These are phyloP conservation scores for Saccharomycopsis javanensis DNA, from an alignment of 805 yeast genomes.

Conservation along the genomic window DNA sequence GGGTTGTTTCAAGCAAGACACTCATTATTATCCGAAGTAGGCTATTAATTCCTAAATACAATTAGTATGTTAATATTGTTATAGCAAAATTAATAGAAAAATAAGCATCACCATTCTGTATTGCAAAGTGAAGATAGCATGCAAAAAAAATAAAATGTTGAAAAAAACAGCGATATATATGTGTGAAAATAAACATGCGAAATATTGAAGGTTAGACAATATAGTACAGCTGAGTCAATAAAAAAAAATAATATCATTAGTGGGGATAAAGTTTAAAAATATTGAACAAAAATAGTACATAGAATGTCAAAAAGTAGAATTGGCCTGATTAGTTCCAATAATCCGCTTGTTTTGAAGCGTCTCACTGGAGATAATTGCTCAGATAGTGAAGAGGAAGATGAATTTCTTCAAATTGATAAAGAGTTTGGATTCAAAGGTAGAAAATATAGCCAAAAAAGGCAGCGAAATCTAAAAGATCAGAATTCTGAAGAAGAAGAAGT, in stretches of 20 bases:
- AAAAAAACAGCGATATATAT: too few relatives aligned
- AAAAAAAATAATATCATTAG: too few relatives aligned
- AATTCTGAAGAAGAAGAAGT: slow-evolving; percentile 16
- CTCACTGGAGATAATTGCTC: background rate
- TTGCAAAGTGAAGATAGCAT: too few relatives aligned
- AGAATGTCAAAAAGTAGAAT: background rate
- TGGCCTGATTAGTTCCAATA: slow-evolving; percentile 4
- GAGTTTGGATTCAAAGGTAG: slow-evolving; percentile 8
- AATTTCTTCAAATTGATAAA: slow-evolving; percentile 5
- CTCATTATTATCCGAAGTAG: slow-evolving; percentile 26
- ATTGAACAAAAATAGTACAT: background rate
- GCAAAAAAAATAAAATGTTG: too few relatives aligned
- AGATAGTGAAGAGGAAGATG: slow-evolving; percentile 6
- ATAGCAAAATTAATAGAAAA: background rate
- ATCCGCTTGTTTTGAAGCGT: slow-evolving; percentile 2
- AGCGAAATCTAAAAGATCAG: background rate
- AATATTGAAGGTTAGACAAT: too few relatives aligned
- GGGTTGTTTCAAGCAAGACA: slow-evolving; percentile 30
- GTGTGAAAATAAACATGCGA: too few relatives aligned
- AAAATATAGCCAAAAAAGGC: background rate
- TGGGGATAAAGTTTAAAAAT: too few relatives aligned
- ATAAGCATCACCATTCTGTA: too few relatives aligned
- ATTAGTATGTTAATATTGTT: background rate
- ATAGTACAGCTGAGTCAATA: too few relatives aligned
- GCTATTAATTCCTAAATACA: background rate